Evolutionary conservation across 2,329 filamentous ascomycete species (phyloP).

Genomic region (Cladosporium sp.): DNA sequence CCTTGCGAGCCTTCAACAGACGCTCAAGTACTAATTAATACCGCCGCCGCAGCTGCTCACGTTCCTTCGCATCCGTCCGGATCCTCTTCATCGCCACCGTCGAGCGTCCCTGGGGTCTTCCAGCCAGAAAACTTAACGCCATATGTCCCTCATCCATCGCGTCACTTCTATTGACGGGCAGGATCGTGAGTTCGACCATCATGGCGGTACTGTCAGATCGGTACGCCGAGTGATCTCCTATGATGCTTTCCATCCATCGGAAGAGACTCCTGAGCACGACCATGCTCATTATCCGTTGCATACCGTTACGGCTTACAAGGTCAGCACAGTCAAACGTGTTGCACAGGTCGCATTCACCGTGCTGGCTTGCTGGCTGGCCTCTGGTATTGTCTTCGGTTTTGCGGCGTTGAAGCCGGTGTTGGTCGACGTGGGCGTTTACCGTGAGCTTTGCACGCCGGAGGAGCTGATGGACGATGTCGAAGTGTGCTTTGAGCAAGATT

Average conservation of each 20-base stretch:
- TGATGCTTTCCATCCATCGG: constrained; percentile 39
- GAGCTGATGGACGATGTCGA: constrained; percentile 50
- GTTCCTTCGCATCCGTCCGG: neutral
- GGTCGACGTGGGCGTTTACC: constrained; percentile 70
- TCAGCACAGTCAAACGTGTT: constrained; percentile 40
- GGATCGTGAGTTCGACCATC: constrained; percentile 43
- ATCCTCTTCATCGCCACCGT: neutral
- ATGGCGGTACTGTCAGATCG: constrained; percentile 29
- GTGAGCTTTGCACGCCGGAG: constrained; percentile 59
- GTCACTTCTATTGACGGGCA: constrained; percentile 52
- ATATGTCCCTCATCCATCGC: constrained; percentile 55
- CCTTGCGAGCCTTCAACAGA: constrained; percentile 13
- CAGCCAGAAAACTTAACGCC: neutral
- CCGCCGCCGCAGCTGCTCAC: neutral
- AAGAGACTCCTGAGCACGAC: constrained; percentile 17
- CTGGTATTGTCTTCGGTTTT: constrained; percentile 81
- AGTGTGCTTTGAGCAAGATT: constrained; percentile 59
- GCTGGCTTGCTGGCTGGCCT: constrained; percentile 72
- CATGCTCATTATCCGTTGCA: constrained; percentile 35
- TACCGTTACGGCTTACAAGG: constrained; percentile 51
- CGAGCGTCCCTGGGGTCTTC: neutral
- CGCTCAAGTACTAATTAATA: neutral
- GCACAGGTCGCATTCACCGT: constrained; percentile 69
- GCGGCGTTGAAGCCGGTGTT: constrained; percentile 81
- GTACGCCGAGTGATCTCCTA: constrained; percentile 48